Conservation (phyloP, 306 rosid genomes). For the Citrullus mucosospermus region DNA sequence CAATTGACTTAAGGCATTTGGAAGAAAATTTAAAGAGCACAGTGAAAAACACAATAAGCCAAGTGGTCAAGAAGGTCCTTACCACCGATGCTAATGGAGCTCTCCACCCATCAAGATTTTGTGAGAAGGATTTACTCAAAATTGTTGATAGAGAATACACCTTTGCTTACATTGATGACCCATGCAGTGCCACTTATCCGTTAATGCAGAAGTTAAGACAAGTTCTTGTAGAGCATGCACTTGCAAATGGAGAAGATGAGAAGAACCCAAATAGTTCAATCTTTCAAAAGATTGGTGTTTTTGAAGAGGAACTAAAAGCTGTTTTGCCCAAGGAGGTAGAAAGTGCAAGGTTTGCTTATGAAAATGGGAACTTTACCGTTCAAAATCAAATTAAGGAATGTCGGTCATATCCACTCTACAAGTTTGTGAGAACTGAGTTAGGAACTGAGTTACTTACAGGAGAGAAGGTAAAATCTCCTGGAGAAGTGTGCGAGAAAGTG, state of each 20-base stretch:
- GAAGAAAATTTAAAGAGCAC: neutral
- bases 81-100: conserved; percentile 60
- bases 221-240: conserved; percentile 63
- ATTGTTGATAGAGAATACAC: conserved; percentile 24
- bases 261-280: conserved; percentile 53
- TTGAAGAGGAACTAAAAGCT: neutral
- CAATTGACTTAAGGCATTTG: neutral
- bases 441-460: neutral
- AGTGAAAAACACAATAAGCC: neutral
- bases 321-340: neutral
- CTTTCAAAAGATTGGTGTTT: conserved; percentile 31
- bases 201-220: conserved; percentile 39
- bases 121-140: conserved; percentile 67
- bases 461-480: neutral
- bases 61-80: conserved; percentile 45
- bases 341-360: neutral
- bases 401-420: conserved; percentile 12
- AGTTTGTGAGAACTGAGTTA: conserved; percentile 35
- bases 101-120: conserved; percentile 69
- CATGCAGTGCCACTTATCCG: neutral
- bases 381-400: neutral
- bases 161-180: neutral
- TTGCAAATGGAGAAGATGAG: conserved; percentile 43
- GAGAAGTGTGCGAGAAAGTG: neutral
- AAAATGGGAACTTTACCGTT: neutral